A percentile compares a stretch with the other conserved stretches of the same genome.
These are phyloP conservation scores for Chaetomium fimeti DNA, from an alignment of 495 filamentous ascomycete species.

Conservation along the genomic window DNA sequence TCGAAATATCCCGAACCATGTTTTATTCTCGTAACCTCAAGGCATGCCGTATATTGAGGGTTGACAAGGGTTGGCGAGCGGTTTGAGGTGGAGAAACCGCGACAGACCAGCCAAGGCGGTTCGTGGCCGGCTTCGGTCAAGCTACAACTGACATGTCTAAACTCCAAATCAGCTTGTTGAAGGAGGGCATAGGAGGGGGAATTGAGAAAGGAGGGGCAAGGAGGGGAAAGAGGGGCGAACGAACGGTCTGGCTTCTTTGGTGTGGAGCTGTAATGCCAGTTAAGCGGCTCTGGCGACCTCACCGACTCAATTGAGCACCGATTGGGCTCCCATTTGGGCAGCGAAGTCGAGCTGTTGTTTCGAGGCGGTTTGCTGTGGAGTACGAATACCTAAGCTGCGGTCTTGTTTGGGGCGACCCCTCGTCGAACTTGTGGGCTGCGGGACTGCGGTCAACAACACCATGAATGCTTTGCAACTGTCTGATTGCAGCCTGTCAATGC, in stretches of 20 bases:
- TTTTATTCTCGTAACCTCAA: too few relatives aligned
- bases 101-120: not conserved
- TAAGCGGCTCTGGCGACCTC: conserved; percentile 6
- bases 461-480: not conserved
- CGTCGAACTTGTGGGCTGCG: not conserved
- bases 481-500: conserved; percentile 8
- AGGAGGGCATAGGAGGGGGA: conserved; percentile 7
- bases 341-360: conserved; percentile 16
- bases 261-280: conserved; percentile 18
- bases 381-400: too few relatives aligned
- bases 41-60: too few relatives aligned
- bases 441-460: not conserved
- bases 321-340: conserved; percentile 38
- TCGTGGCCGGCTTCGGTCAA: not conserved
- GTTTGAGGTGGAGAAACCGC: not conserved
- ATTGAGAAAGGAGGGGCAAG: conserved; percentile 15
- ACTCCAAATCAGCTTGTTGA: conserved; percentile 2
- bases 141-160: not conserved
- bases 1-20: too few relatives aligned
- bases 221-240: conserved; percentile 18
- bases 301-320: conserved; percentile 32
- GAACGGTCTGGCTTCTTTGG: not conserved
- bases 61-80: too few relatives aligned
- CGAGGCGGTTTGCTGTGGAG: conserved; percentile 10
- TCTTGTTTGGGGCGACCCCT: not conserved